Percentiles rank a stretch among this genome's conserved stretches.
Conservation (phyloP, 2,329 filamentous ascomycete genomes). For the Bertia moriformis region DNA sequence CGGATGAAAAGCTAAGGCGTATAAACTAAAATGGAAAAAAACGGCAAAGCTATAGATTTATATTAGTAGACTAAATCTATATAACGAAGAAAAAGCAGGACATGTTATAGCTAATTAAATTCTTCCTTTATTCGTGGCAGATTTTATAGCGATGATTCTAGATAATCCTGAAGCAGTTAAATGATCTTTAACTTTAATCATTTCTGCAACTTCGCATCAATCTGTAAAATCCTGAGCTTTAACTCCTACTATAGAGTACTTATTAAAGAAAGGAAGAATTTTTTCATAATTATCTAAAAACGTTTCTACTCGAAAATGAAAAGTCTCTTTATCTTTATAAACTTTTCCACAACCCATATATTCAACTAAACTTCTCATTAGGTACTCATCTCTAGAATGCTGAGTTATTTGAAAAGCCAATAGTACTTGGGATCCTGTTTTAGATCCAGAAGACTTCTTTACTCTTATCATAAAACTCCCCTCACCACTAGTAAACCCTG, state of each 20-base stretch:
- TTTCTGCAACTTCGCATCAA: conserved; percentile 2
- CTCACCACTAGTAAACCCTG: conserved; percentile 1
- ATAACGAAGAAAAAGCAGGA: not conserved
- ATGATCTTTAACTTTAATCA: conserved; percentile 3
- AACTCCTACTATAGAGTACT: conserved; percentile 2
- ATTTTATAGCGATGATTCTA: conserved; percentile 2
- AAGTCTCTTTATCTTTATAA: conserved; percentile 4
- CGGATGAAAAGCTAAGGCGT: not conserved
- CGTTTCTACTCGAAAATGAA: conserved; percentile 2
- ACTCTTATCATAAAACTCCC: conserved; percentile 4
- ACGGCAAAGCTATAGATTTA: not conserved
- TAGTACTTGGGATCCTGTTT: conserved; percentile 2
- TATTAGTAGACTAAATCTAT: conserved; percentile 2
- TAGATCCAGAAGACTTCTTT: conserved; percentile 4
- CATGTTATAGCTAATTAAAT: not conserved
- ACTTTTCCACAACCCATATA: conserved; percentile 3
- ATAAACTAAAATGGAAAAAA: not conserved
- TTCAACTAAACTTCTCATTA: conserved; percentile 4
- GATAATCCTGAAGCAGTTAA: conserved; percentile 3
- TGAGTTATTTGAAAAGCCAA: conserved; percentile 3
- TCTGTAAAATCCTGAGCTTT: conserved; percentile 2
- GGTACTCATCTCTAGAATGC: conserved; percentile 2
- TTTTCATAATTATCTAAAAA: conserved; percentile 4
- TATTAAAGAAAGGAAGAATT: conserved; percentile 4
- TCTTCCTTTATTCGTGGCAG: conserved; percentile 2